These are phyloP conservation scores for Mycena vitilis DNA, from an alignment of 768 basidiomycete species.

Conservation along the genomic window DNA sequence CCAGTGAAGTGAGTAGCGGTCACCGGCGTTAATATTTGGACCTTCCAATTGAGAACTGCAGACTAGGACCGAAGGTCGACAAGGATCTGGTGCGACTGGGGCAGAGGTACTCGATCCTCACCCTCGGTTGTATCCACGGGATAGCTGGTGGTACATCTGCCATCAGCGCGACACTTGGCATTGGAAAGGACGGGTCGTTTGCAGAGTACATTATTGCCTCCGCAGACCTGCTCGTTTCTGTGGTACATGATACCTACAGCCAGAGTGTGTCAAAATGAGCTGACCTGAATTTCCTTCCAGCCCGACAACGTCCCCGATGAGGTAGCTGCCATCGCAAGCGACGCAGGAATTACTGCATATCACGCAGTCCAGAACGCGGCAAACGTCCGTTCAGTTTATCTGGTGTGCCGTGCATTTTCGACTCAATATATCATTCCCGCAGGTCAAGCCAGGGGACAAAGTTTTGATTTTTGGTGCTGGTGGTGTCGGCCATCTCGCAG, in stretches of 20 bases:
- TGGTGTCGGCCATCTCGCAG: slow-evolving; percentile 32
- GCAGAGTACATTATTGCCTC: slow-evolving; percentile 32
- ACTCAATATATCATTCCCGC: neutral
- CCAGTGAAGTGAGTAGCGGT: slow-evolving; percentile 26
- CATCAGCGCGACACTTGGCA: neutral
- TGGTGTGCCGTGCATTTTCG: neutral
- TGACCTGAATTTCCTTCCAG: slow-evolving; percentile 1
- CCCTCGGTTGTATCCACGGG: slow-evolving; percentile 15
- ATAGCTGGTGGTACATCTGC: slow-evolving; percentile 14
- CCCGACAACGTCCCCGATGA: slow-evolving; percentile 27
- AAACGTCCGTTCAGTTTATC: slow-evolving; percentile 13
- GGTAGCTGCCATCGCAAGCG: slow-evolving; percentile 34
- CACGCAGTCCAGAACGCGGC: slow-evolving; percentile 34
- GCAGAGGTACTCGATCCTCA: slow-evolving; percentile 27
- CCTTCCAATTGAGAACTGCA: neutral
- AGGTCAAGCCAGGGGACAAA: slow-evolving; percentile 25
- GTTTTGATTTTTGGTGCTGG: slow-evolving; percentile 36
- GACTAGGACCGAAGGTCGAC: slow-evolving; percentile 35
- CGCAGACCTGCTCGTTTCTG: slow-evolving; percentile 28
- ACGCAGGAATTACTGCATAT: slow-evolving; percentile 35
- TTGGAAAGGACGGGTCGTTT: slow-evolving; percentile 32
- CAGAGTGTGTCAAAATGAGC: neutral
- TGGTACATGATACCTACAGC: slow-evolving; percentile 12
- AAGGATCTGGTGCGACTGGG: neutral
- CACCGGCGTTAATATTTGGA: neutral